These are phyloP conservation scores for Dictyophora rubrovolvata DNA, from an alignment of 768 basidiomycete species.

Conservation along the genomic window DNA sequence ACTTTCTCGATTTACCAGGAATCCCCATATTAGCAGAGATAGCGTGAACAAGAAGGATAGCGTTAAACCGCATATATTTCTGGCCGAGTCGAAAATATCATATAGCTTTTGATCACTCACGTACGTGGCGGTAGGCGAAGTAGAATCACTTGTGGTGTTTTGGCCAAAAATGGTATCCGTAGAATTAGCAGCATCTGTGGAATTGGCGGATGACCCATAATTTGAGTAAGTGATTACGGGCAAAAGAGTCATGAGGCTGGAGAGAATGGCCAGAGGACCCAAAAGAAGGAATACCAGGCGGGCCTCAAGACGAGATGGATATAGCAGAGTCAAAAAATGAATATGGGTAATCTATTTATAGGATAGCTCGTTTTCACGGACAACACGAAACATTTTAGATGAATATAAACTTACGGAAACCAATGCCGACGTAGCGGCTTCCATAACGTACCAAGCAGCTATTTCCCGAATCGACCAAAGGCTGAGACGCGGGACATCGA, in stretches of 20 bases:
- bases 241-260: constrained; percentile 76
- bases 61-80: constrained; percentile 93
- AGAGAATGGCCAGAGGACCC: constrained; percentile 77
- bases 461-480: constrained; percentile 57
- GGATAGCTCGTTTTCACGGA: background rate
- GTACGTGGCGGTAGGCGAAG: background rate
- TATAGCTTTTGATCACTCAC: constrained; percentile 26
- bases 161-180: background rate
- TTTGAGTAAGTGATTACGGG: constrained; percentile 38
- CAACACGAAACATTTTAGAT: background rate
- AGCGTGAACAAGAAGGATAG: constrained; percentile 91
- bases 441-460: constrained; percentile 80
- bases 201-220: constrained; percentile 14
- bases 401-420: constrained; percentile 56
- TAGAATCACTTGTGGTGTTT: background rate
- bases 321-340: constrained; percentile 91
- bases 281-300: constrained; percentile 78
- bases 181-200: background rate
- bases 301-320: constrained; percentile 83
- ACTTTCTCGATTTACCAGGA: constrained; percentile 75
- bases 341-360: constrained; percentile 82
- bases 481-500: constrained; percentile 57
- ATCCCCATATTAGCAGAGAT: constrained; percentile 88
- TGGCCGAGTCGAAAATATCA: constrained; percentile 58
- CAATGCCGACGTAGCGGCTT: constrained; percentile 70